A percentile compares a stretch with the other conserved stretches of the same genome.
Conservation (phyloP, 2,329 filamentous ascomycete genomes). For the Hortaea sp. region DNA sequence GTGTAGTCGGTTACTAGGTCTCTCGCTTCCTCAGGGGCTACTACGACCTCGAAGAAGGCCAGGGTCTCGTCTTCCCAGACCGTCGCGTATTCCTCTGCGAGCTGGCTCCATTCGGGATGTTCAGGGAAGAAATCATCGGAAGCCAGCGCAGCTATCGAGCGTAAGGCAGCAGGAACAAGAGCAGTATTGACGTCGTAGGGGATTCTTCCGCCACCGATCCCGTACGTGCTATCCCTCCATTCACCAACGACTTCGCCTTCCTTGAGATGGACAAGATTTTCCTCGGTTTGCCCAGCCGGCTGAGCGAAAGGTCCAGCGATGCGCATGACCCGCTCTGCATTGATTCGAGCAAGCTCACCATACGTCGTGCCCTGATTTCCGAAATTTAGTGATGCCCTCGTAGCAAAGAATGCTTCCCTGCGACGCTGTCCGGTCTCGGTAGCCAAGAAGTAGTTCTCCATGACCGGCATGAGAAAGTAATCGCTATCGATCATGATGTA, state of each 20-base stretch:
- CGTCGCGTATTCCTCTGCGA: slow-evolving; percentile 43
- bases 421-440: slow-evolving; percentile 33
- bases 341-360: slow-evolving; percentile 40
- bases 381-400: slow-evolving; percentile 39
- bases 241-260: slow-evolving; percentile 46
- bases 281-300: slow-evolving; percentile 35
- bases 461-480: slow-evolving; percentile 48
- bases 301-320: slow-evolving; percentile 44
- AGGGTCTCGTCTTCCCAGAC: slow-evolving; percentile 55
- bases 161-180: slow-evolving; percentile 50
- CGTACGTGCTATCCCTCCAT: slow-evolving; percentile 53
- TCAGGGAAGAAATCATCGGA: slow-evolving; percentile 41
- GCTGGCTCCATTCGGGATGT: slow-evolving; percentile 36
- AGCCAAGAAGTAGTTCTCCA: slow-evolving; percentile 49
- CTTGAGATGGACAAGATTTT: slow-evolving; percentile 51
- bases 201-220: slow-evolving; percentile 54
- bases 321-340: slow-evolving; percentile 49
- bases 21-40: slow-evolving; percentile 37
- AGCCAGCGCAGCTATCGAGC: slow-evolving; percentile 46
- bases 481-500: slow-evolving; percentile 48
- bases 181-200: slow-evolving; percentile 58
- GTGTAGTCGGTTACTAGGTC: slow-evolving; percentile 40
- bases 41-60: slow-evolving; percentile 42
- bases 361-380: slow-evolving; percentile 47
- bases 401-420: slow-evolving; percentile 28